Evolutionary conservation across 306 rosid genomes (phyloP).

Genomic region (Abrus pulchellus): DNA sequence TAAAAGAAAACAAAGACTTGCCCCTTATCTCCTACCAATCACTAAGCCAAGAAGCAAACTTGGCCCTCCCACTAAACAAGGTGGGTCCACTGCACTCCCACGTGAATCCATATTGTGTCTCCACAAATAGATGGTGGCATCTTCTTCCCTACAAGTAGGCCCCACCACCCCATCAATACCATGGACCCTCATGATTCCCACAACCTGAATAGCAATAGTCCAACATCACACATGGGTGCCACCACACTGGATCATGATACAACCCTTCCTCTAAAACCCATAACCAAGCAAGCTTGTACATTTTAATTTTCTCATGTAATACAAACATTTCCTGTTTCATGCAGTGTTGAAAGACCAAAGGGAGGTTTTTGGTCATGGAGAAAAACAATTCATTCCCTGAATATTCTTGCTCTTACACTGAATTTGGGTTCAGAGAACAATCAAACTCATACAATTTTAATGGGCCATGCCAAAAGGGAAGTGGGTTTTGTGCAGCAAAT

Average conservation of each 20-base stretch:
- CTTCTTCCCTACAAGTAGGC: constrained; percentile 8
- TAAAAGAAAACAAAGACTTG: background rate
- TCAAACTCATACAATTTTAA: constrained; percentile 74
- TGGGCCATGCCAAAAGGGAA: constrained; percentile 65
- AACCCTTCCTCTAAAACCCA: constrained; percentile 44
- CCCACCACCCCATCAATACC: constrained; percentile 47
- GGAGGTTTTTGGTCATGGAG: constrained; percentile 57
- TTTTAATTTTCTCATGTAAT: constrained; percentile 15
- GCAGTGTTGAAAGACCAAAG: constrained; percentile 20
- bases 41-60: constrained; percentile 22
- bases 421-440: constrained; percentile 63
- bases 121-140: constrained; percentile 13
- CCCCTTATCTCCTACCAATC: constrained; percentile 22
- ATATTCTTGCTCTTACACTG: constrained; percentile 59
- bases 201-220: constrained; percentile 43
- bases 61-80: background rate
- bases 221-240: constrained; percentile 73
- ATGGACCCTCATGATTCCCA: constrained; percentile 46
- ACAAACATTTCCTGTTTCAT: constrained; percentile 45
- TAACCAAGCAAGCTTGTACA: constrained; percentile 37
- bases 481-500: constrained; percentile 59
- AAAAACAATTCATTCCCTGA: constrained; percentile 72
- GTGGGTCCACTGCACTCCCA: constrained; percentile 1
- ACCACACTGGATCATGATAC: constrained; percentile 54
- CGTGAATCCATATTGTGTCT: constrained; percentile 38